phyloP scores from a whole-genome alignment of 441 rosid genomes.

The Geranium incanum region DNA sequence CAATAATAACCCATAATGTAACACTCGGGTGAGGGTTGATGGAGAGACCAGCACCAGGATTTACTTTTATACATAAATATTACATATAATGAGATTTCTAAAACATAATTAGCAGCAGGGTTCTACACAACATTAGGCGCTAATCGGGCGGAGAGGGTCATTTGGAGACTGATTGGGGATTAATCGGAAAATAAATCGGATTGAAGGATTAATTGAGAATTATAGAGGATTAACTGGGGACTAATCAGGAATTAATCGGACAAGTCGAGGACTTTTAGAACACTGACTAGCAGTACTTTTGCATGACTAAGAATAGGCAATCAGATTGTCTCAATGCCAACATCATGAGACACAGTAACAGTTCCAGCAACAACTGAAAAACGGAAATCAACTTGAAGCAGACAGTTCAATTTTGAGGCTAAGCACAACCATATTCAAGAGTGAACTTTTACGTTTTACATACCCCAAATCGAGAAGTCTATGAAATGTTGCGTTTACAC shows the following conservation, averaged over 20 bases:
- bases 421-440: conserved; percentile 8
- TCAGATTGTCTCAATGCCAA: neutral
- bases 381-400: neutral
- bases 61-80: neutral
- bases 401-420: neutral
- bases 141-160: no score
- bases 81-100: neutral
- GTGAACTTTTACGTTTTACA: conserved; percentile 16
- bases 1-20: no score
- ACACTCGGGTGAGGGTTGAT: no score
- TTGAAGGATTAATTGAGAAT: no score
- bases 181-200: no score
- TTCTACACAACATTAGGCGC: no score
- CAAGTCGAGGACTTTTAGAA: no score
- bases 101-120: neutral
- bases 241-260: no score
- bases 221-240: no score
- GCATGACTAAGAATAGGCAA: neutral
- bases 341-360: conserved; percentile 3
- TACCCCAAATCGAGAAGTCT: conserved; percentile 61
- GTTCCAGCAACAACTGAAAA: neutral
- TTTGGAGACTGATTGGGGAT: no score
- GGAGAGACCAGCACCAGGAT: no score
- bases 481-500: conserved; percentile 65
- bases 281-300: neutral